phyloP scores from a whole-genome alignment of 2,329 filamentous ascomycete genomes.

The Tolypocladium cylindrosporum region DNA sequence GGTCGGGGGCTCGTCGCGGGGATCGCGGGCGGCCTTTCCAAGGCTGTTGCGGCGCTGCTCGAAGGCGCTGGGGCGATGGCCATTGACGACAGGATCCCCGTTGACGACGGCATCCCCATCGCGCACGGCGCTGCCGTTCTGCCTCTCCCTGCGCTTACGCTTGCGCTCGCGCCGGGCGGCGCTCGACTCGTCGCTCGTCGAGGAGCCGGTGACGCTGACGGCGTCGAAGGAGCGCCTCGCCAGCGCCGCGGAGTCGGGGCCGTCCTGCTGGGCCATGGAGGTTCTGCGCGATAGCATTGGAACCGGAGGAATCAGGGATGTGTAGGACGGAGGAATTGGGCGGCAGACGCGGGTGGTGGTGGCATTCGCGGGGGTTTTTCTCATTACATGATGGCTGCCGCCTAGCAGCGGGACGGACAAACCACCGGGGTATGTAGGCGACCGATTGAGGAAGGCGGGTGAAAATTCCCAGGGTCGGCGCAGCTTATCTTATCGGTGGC shows the following conservation, averaged over 20 bases:
- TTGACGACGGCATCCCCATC: neutral
- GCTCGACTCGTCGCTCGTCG: constrained; percentile 17
- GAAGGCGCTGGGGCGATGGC: constrained; percentile 16
- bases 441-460: neutral
- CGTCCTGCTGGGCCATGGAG: constrained; percentile 19
- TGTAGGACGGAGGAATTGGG: neutral
- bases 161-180: constrained; percentile 12
- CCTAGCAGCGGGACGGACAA: neutral
- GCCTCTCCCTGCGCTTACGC: constrained; percentile 10
- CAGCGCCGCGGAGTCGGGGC: constrained; percentile 11
- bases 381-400: neutral
- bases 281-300: neutral
- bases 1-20: constrained; percentile 39
- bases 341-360: neutral
- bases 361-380: neutral
- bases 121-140: constrained; percentile 10
- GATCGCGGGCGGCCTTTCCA: constrained; percentile 52
- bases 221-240: constrained; percentile 19
- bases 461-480: neutral
- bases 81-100: constrained; percentile 1
- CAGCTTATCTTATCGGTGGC: neutral
- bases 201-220: constrained; percentile 17
- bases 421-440: neutral
- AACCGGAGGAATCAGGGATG: neutral
- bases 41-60: constrained; percentile 41